Base-by-base conservation (phyloP, 371 early-diverging fungal species). In the Apophysomyces variabilis region DNA sequence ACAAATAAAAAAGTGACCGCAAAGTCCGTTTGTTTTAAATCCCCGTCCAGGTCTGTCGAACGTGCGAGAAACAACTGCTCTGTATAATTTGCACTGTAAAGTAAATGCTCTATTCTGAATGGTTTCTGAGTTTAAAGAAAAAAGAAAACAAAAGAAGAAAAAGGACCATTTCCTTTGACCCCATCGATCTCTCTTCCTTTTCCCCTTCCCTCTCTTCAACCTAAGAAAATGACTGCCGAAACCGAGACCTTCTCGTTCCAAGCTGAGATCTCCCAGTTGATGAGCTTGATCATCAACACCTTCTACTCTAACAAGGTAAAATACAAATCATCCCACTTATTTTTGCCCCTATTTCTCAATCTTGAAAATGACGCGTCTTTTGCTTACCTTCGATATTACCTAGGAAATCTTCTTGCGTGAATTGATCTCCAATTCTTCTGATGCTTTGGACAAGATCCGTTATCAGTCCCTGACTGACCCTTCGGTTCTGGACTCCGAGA, bases 201-300 rank as follows among this genome's bases (percentile, higher is more conserved):
- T 44, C 56, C 36, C 57, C 69, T 68, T 65, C 58, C 57, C 66
- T 64, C 63, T 62, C 66, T 50, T 61, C 37, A 47, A 58, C 41
- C 58, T 59, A 32, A 32, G 26, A 71, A 62, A 57, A 76, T 76
- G 77, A 66, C 73, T 68, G 62, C 58, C 64, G 81, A 77, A 69
- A 78, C 83, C 65, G 91, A 92, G 75, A 89, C 90, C 39, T 92
- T 91, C 78, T 87, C 90, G 64, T 95, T 96, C 89, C 96, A 96
- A 87, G 93, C 93, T 90, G 93, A 93, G 85, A 90, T 93, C 73
- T 89, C 90, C 86, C 93, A 94, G 92, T 82, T 97, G 78, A 95
- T 97, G 95, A 89, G 88, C 73, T 93, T 95, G 75, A 95, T 97
- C 84, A 81, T 81, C 77, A 81, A 78, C 75, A 81, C 78, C 56